phyloP scores from a whole-genome alignment of 345 rosid genomes.

The Toxicodendron radicans region DNA sequence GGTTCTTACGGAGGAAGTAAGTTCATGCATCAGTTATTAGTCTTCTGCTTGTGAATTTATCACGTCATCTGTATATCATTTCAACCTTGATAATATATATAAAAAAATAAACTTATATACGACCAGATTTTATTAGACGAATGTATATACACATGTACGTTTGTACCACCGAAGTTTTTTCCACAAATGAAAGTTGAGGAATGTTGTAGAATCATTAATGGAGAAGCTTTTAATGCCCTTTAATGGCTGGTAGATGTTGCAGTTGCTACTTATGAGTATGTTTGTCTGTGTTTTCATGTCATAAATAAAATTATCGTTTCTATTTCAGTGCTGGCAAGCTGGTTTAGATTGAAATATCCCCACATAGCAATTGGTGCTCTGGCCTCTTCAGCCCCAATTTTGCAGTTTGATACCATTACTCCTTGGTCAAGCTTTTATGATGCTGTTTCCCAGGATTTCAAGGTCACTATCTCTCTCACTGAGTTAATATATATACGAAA shows the following conservation, averaged over 20 bases:
- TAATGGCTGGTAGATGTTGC: neutral
- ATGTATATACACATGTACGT: too few relatives aligned
- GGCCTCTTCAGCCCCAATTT: conserved; percentile 80
- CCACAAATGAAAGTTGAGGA: neutral
- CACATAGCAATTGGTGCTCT: conserved; percentile 77
- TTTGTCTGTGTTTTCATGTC: conserved; percentile 12
- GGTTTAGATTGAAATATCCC: conserved; percentile 87
- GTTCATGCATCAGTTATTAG: neutral
- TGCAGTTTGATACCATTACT: conserved; percentile 67
- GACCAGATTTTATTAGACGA: too few relatives aligned
- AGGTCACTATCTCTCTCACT: conserved; percentile 35
- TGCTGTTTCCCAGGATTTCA: conserved; percentile 70
- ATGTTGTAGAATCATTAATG: conserved; percentile 3
- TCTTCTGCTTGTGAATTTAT: neutral
- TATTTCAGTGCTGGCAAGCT: conserved; percentile 74
- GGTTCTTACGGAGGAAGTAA: conserved; percentile 95
- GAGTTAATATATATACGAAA: too few relatives aligned
- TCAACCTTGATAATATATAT: too few relatives aligned
- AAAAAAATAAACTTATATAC: too few relatives aligned
- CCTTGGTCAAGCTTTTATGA: conserved; percentile 78
- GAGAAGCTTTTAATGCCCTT: conserved; percentile 11
- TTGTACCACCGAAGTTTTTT: too few relatives aligned
- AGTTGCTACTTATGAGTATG: neutral
- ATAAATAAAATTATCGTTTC: neutral
- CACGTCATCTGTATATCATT: too few relatives aligned